A percentile compares a stretch with the other conserved stretches of the same genome.
These are phyloP conservation scores for Beverwykella pulmonaria DNA, from an alignment of 495 filamentous ascomycete species.

Conservation along the genomic window DNA sequence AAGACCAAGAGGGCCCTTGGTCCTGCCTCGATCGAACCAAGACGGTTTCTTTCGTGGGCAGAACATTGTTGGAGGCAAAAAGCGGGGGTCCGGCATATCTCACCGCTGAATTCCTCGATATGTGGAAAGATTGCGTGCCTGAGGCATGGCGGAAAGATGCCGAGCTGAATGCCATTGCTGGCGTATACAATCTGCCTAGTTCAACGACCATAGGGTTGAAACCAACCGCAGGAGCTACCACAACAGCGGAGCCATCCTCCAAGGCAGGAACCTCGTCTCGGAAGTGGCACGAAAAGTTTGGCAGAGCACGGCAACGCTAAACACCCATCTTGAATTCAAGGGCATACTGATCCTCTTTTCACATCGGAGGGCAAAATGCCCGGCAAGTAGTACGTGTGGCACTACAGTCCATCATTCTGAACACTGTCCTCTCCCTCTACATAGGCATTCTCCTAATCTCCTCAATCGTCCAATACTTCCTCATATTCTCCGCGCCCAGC, in stretches of 20 bases:
- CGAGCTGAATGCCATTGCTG: slow-evolving; percentile 52
- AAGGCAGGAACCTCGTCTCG: slow-evolving; percentile 54
- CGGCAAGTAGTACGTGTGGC: too few relatives aligned
- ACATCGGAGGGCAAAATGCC: too few relatives aligned
- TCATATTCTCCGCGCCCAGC: slow-evolving; percentile 75
- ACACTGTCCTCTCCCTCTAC: slow-evolving; percentile 17
- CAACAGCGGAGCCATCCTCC: slow-evolving; percentile 30
- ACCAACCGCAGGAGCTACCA: background rate
- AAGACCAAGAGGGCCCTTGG: slow-evolving; percentile 38
- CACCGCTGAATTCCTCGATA: slow-evolving; percentile 51
- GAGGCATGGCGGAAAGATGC: slow-evolving; percentile 60
- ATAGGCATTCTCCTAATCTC: slow-evolving; percentile 72
- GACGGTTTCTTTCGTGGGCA: slow-evolving; percentile 56
- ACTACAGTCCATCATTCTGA: background rate
- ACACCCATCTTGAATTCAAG: background rate
- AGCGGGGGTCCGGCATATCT: slow-evolving; percentile 37
- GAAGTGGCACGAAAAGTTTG: slow-evolving; percentile 89
- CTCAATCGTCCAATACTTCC: slow-evolving; percentile 74
- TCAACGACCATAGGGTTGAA: slow-evolving; percentile 28
- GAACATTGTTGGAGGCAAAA: slow-evolving; percentile 54
- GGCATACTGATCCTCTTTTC: too few relatives aligned
- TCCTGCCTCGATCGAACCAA: slow-evolving; percentile 52
- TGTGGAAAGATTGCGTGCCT: slow-evolving; percentile 62
- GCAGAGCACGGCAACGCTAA: slow-evolving; percentile 14
- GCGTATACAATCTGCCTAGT: slow-evolving; percentile 22